A percentile compares a stretch with the other conserved stretches of the same genome.
Conservation (phyloP, 106 monocot genomes). For the Agapanthus africanus region DNA sequence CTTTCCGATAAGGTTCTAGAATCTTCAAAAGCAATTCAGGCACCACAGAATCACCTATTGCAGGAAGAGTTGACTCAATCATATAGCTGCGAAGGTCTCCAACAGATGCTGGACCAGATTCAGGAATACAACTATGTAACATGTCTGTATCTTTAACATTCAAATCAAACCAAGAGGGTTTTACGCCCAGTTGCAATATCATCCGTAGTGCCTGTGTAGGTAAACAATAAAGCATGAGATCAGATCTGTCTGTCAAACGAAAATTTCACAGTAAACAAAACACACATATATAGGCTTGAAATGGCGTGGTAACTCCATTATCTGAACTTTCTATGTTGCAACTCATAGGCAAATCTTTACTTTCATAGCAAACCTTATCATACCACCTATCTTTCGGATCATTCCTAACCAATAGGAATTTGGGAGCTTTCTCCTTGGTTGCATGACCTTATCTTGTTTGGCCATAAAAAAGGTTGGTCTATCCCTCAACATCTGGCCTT, state of each 20-base stretch:
- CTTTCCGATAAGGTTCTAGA: constrained; percentile 79
- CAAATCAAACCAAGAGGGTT: constrained; percentile 75
- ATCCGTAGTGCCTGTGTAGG: constrained; percentile 71
- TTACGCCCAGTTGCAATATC: constrained; percentile 92
- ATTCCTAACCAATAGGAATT: neutral
- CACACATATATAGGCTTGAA: neutral
- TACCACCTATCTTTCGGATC: neutral
- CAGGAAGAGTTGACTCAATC: constrained; percentile 66
- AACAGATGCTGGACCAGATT: constrained; percentile 27
- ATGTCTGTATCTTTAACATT: constrained; percentile 18
- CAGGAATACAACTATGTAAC: constrained; percentile 26
- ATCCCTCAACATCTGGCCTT: neutral
- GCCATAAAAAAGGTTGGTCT: neutral
- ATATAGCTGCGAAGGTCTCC: constrained; percentile 89
- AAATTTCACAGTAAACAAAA: neutral
- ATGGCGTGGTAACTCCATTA: too few species aligned
- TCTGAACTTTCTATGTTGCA: too few species aligned
- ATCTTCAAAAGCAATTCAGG: constrained; percentile 94
- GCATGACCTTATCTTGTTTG: neutral
- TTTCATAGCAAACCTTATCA: neutral
- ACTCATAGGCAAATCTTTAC: neutral
- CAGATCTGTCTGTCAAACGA: neutral
- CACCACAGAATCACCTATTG: constrained; percentile 83
- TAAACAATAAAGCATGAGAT: neutral
- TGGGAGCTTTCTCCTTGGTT: neutral